phyloP scores from a whole-genome alignment of 371 early-diverging fungal species.

The Conidiobolus incongruus region DNA sequence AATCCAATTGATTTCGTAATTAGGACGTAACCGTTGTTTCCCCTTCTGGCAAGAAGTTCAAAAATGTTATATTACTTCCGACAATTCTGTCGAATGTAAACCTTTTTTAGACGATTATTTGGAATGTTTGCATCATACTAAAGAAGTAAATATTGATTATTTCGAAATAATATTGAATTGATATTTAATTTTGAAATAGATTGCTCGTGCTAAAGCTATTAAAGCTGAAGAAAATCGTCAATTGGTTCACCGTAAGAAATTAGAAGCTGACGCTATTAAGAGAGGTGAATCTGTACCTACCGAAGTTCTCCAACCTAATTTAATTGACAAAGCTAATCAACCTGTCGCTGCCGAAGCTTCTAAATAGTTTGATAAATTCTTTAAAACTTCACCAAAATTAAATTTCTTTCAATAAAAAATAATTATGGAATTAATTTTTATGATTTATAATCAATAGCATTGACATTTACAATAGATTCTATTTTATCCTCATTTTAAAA shows the following conservation, averaged over 20 bases:
- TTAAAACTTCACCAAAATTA: no score
- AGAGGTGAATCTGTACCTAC: not conserved
- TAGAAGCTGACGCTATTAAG: not conserved
- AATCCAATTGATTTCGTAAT: not conserved
- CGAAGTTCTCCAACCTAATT: not conserved
- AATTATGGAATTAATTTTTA: no score
- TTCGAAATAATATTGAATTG: not conserved
- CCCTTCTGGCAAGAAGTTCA: slow-evolving; percentile 67
- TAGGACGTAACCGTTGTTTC: slow-evolving; percentile 64
- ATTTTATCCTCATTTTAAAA: no score
- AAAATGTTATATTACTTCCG: slow-evolving; percentile 56
- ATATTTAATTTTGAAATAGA: not conserved
- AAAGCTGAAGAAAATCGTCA: not conserved
- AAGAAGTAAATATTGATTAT: slow-evolving; percentile 26
- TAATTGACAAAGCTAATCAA: not conserved
- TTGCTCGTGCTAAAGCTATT: not conserved
- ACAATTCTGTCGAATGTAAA: slow-evolving; percentile 41
- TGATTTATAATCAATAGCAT: no score
- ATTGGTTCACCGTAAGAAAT: not conserved
- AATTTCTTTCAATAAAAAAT: no score
- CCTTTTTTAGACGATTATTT: slow-evolving; percentile 53
- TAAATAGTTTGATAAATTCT: no score
- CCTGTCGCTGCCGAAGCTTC: no score
- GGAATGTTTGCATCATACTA: slow-evolving; percentile 63
- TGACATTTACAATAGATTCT: no score